Base-by-base conservation (phyloP, 805 yeast genomes). In the Candida loeiensis region DNA sequence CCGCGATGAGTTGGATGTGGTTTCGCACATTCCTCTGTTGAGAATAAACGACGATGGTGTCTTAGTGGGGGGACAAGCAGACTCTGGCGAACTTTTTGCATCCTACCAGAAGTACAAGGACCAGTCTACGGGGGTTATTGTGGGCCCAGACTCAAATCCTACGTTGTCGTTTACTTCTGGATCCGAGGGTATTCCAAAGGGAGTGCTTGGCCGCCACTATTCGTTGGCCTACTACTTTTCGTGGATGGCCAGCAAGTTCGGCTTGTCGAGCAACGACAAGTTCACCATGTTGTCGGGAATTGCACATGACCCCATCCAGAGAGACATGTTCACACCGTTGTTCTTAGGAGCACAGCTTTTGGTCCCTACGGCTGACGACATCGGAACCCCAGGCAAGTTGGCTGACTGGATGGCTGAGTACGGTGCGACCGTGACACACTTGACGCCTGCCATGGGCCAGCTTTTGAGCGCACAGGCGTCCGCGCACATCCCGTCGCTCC, bases 371-470 rank as follows among this genome's bases (percentile, higher is more conserved):
- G 81, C 89, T 13, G 97, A 93, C 62, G 99, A 93, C 61, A 93
- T 93, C 54, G 99, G 99, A 35, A 93, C 99, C 3, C 99, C 99
- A 4, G 99, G 99, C 21, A 81, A 85, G 56, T 73, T 93, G 40
- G 99, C 99, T 5, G 93, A 87, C 54, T 93, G 99, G 99, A 90
- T 93, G 95, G 78, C 82, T 24, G 80, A 74, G 42, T 79, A 89
- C 53, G 86, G 85, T 12, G 96, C 97, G 19, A 83, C 96, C 2
- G 97, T 93, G 1, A 93, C 99, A 1, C 99, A 93, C 63, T 76
- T 93, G 65, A 93, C 99, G 1, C 99, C 99, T 4, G 99, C 99
- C 4, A 93, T 95, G 99, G 99, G 99, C 46, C 99, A 93, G 65
- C 71, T 93, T 43, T 72, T 93, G 53, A 84, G 96, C 45, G 97